A percentile compares a stretch with the other conserved stretches of the same genome.
These are phyloP conservation scores for Eutypella sp. DNA, from an alignment of 2,329 filamentous ascomycete genomes.

Conservation along the genomic window DNA sequence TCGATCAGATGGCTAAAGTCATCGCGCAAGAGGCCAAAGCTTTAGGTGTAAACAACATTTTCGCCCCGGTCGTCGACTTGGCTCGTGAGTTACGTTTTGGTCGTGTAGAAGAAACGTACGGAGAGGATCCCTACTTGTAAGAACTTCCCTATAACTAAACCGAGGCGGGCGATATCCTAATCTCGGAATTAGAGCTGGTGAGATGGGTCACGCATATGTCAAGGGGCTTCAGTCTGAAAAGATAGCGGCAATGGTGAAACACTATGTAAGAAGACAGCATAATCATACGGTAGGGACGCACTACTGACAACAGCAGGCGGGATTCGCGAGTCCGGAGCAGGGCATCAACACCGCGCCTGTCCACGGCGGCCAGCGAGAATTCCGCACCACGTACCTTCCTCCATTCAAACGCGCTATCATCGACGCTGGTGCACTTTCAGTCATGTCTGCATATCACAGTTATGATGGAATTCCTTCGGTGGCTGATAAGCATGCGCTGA, in stretches of 20 bases:
- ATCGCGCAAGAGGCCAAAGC: slow-evolving; percentile 63
- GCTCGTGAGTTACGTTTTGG: slow-evolving; percentile 68
- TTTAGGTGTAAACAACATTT: slow-evolving; percentile 68
- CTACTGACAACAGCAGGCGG: slow-evolving; percentile 35
- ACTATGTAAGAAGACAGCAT: slow-evolving; percentile 52
- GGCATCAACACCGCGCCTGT: slow-evolving; percentile 63
- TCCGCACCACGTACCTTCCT: slow-evolving; percentile 52
- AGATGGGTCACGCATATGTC: slow-evolving; percentile 56
- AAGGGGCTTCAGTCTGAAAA: slow-evolving; percentile 58
- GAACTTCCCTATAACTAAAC: too few relatives aligned
- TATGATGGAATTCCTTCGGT: slow-evolving; percentile 69
- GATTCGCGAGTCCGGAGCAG: slow-evolving; percentile 64
- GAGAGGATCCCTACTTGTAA: slow-evolving; percentile 61
- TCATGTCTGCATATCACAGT: slow-evolving; percentile 72
- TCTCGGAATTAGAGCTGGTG: slow-evolving; percentile 42
- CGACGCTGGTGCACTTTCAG: slow-evolving; percentile 59
- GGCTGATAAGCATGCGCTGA: slow-evolving; percentile 60
- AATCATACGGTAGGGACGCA: slow-evolving; percentile 2
- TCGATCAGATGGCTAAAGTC: slow-evolving; percentile 60
- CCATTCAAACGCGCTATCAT: slow-evolving; percentile 66
- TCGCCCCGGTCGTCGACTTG: slow-evolving; percentile 66
- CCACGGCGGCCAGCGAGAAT: slow-evolving; percentile 48
- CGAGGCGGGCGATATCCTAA: too few relatives aligned
- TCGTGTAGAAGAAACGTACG: slow-evolving; percentile 68
- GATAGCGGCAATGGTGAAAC: slow-evolving; percentile 69